Conservation (phyloP, 164 flowering plant genomes). For the Echeveria elegans region DNA sequence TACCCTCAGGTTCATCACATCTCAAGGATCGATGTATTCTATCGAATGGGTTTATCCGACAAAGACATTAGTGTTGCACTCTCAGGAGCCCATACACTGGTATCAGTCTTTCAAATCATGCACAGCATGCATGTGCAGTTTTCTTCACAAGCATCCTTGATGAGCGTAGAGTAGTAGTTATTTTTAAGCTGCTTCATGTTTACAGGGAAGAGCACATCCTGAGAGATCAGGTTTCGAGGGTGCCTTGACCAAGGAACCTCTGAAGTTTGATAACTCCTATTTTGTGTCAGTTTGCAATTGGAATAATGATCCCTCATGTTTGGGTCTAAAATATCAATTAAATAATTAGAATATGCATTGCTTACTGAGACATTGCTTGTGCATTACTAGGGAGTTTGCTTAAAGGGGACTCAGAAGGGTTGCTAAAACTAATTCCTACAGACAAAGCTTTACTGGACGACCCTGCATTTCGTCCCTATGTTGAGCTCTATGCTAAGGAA, state of each 20-base stretch:
- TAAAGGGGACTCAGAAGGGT: slow-evolving; percentile 38
- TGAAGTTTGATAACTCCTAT: slow-evolving; percentile 78
- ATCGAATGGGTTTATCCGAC: slow-evolving; percentile 86
- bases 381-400: slow-evolving; percentile 31
- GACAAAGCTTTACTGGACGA: slow-evolving; percentile 43
- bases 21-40: slow-evolving; percentile 63
- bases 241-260: slow-evolving; percentile 71
- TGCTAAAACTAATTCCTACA: slow-evolving; percentile 44
- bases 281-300: slow-evolving; percentile 29
- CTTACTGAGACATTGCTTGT: background rate
- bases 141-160: background rate
- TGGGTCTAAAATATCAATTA: background rate
- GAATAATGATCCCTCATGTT: too few species aligned
- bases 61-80: slow-evolving; percentile 91
- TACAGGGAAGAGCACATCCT: slow-evolving; percentile 71
- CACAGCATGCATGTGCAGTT: background rate
- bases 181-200: background rate
- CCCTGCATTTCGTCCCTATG: slow-evolving; percentile 37
- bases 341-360: background rate
- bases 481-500: slow-evolving; percentile 45
- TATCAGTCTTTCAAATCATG: slow-evolving; percentile 14
- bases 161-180: too few species aligned
- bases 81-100: slow-evolving; percentile 88
- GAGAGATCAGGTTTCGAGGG: slow-evolving; percentile 87
- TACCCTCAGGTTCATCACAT: slow-evolving; percentile 54